Conservation (phyloP, 2,329 filamentous ascomycete genomes). For the Colletotrichum incanum region DNA sequence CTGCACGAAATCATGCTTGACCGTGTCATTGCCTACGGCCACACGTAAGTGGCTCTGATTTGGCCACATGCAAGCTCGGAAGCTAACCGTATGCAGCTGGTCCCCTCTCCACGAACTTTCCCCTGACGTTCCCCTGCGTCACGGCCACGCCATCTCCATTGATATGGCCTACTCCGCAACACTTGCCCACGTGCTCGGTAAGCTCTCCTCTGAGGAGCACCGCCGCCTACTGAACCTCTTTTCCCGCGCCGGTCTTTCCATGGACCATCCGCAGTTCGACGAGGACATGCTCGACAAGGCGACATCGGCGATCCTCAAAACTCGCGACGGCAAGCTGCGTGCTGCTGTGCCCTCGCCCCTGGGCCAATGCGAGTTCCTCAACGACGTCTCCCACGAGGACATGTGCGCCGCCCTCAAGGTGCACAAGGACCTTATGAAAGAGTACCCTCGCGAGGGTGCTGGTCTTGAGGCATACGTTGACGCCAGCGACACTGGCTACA, state of each 20-base stretch:
- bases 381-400: conserved; percentile 75
- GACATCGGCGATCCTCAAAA: conserved; percentile 80
- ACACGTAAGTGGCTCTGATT: conserved; percentile 66
- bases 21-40: conserved; percentile 81
- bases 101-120: conserved; percentile 81
- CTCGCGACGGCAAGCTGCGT: conserved; percentile 77
- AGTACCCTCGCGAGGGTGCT: conserved; percentile 74
- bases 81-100: conserved; percentile 63
- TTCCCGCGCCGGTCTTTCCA: conserved; percentile 78
- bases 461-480: conserved; percentile 81
- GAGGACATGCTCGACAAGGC: conserved; percentile 76
- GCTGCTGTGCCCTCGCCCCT: conserved; percentile 79
- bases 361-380: conserved; percentile 78
- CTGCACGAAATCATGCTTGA: conserved; percentile 81
- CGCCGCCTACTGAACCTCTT: conserved; percentile 76
- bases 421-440: conserved; percentile 76
- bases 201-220: conserved; percentile 74
- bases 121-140: conserved; percentile 77
- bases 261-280: conserved; percentile 80
- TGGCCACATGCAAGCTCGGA: conserved; percentile 24
- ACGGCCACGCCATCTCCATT: conserved; percentile 82
- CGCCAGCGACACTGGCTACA: conserved; percentile 76
- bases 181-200: conserved; percentile 73
- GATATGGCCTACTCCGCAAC: conserved; percentile 85
- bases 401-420: conserved; percentile 72